A percentile compares a stretch with the other conserved stretches of the same genome.
Evolutionary conservation across 2,329 filamentous ascomycete genomes (phyloP).

Genomic region (Cordyceps pruinosa): DNA sequence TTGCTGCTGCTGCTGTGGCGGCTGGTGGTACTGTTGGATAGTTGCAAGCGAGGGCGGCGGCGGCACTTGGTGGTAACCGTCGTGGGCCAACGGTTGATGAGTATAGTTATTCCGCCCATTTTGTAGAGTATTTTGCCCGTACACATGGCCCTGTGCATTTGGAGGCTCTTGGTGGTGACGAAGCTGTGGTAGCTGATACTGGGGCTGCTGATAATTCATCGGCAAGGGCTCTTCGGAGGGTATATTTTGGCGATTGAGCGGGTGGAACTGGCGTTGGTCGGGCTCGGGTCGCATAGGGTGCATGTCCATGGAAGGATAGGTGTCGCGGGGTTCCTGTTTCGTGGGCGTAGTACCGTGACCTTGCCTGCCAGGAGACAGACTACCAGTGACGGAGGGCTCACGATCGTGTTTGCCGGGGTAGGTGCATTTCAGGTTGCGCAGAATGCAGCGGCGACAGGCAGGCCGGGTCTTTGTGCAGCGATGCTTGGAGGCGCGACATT

Average conservation of each 20-base stretch:
- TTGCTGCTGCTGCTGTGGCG: constrained; percentile 1
- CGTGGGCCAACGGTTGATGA: neutral
- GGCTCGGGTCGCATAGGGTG: constrained; percentile 3
- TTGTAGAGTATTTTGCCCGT: neutral
- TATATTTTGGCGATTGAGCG: constrained; percentile 4
- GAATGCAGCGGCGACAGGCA: constrained; percentile 21
- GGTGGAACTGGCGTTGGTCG: constrained; percentile 11
- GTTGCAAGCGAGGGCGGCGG: neutral
- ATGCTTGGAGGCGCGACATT: constrained; percentile 22
- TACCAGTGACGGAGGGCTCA: constrained; percentile 6
- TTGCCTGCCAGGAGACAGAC: constrained; percentile 4
- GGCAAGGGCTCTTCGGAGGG: neutral
- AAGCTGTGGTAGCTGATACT: constrained; percentile 6
- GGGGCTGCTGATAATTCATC: neutral
- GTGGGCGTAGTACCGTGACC: neutral
- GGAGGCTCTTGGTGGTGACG: constrained; percentile 1
- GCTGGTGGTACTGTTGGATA: constrained; percentile 5
- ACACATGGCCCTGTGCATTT: neutral
- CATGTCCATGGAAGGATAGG: constrained; percentile 1
- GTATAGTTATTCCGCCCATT: constrained; percentile 1
- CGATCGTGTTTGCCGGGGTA: constrained; percentile 16
- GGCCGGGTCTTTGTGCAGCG: constrained; percentile 22
- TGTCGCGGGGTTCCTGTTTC: constrained; percentile 7
- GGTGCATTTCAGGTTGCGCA: constrained; percentile 17
- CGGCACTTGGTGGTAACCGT: neutral